Base-by-base conservation (phyloP, 176 grass and related monocot genomes). In the Avena sativa region DNA sequence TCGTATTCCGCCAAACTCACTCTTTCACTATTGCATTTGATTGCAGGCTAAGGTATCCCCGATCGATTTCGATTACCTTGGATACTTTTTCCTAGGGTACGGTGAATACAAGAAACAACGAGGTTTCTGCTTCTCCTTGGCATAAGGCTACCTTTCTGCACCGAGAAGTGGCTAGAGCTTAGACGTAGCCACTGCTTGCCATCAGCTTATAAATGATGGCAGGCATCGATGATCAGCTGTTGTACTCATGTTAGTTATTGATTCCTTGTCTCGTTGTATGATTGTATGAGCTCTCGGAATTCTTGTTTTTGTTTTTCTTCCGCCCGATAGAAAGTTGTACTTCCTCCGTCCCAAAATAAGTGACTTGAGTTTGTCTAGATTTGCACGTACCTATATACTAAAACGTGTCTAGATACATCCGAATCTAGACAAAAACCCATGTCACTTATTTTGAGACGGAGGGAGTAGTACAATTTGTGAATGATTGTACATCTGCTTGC, bases 21-120 rank as follows among this genome's bases (percentile, higher is more conserved):
- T 23, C 23, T 23, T 23, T 23, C 23, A 23, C 23, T 23, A 23
- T 23, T 28, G 28, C 28, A 28, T 28, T 44, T 80, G 26, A 80
- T 80, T 84, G 70, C 77, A 98, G 97, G 94, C 94, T 52, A 96
- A 94, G 25, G 97, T 92, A 49, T 99, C 97, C 12, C 87, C 94
- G 13, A 99, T 99, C 46, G 97, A 96, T 87, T 99, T 99, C 5
- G 93, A 98, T 57, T 98, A 98, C 79, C 83, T 98, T 63, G 87
- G 73, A 56, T 98, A 98, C 77, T 94, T 99, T 78, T 99, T 99
- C 38, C 75, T 91, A 84, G 91, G 97, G 20, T 99, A 89, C 47
- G 81, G 89, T 44, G 97, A 99, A 81, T 99, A 91, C 92, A 96
- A 96, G 87, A 96, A 99, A 79, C 97, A 94, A 62, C 92, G 89